Conservation (phyloP, 768 basidiomycete species). For the Mycena epipterygia region DNA sequence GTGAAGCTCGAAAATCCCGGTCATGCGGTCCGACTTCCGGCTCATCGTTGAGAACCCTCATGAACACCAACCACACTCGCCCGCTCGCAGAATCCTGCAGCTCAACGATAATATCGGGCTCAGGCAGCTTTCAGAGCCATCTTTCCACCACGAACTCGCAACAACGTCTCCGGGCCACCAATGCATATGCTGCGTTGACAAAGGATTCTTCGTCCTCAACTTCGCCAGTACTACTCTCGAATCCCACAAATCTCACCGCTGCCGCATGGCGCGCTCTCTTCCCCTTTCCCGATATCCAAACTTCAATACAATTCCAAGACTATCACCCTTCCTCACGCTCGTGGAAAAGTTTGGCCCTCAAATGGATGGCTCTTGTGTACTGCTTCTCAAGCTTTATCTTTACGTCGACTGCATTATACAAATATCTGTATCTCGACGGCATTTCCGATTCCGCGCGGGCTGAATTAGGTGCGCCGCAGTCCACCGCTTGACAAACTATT, state of each 20-base stretch:
- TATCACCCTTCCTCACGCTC: conserved; percentile 40
- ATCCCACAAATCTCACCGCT: conserved; percentile 26
- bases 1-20: too few relatives aligned
- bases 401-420: conserved; percentile 50
- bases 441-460: neutral
- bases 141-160: conserved; percentile 58
- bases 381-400: conserved; percentile 57
- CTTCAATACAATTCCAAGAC: conserved; percentile 26
- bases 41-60: neutral
- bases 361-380: conserved; percentile 53
- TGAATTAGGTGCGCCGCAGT: conserved; percentile 7
- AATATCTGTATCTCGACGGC: conserved; percentile 18
- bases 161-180: conserved; percentile 53
- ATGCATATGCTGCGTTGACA: conserved; percentile 18
- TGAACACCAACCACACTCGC: neutral
- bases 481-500: neutral
- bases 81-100: conserved; percentile 7
- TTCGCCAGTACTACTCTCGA: conserved; percentile 15
- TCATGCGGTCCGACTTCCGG: too few relatives aligned
- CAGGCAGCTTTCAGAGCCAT: conserved; percentile 51
- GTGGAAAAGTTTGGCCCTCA: conserved; percentile 47
- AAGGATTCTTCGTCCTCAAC: conserved; percentile 13
- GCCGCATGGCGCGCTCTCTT: conserved; percentile 34
- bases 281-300: conserved; percentile 22
- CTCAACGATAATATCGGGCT: conserved; percentile 21